A percentile compares a stretch with the other conserved stretches of the same genome.
These are phyloP conservation scores for Colletotrichum liriopes DNA, from an alignment of 2,329 filamentous ascomycete species.

Conservation along the genomic window DNA sequence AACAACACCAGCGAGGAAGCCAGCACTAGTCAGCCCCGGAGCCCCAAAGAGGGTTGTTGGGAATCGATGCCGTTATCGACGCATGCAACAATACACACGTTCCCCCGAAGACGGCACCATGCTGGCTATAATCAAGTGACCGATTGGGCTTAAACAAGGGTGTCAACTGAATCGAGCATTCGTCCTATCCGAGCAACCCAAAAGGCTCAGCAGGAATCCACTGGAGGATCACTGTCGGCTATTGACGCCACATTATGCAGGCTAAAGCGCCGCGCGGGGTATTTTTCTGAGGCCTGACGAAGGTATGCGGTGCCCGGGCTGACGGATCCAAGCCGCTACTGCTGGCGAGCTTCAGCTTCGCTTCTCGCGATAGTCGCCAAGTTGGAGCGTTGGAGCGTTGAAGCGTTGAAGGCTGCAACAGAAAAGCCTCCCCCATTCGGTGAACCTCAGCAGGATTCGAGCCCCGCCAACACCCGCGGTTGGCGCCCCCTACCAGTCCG, in stretches of 20 bases:
- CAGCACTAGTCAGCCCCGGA: no score
- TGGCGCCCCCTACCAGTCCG: slow-evolving; percentile 11
- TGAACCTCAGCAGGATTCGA: slow-evolving; percentile 4
- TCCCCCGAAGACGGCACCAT: no score
- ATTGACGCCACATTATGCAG: slow-evolving; percentile 8
- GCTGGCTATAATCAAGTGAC: no score
- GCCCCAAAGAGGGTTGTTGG: no score
- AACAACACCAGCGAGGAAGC: not conserved
- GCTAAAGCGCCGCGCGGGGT: not conserved
- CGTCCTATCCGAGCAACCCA: not conserved
- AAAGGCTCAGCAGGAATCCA: not conserved
- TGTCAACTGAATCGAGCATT: not conserved
- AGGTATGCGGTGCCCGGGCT: not conserved
- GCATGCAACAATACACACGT: no score
- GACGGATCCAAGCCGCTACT: not conserved
- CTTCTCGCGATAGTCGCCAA: not conserved
- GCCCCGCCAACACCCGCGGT: slow-evolving; percentile 7
- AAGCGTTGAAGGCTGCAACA: slow-evolving; percentile 1
- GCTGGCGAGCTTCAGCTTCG: slow-evolving; percentile 17
- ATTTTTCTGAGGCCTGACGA: not conserved
- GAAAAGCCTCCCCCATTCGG: not conserved
- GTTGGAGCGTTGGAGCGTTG: not conserved
- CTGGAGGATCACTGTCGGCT: not conserved
- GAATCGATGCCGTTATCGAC: no score
- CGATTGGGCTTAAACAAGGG: no score